A percentile compares a stretch with the other conserved stretches of the same genome.
Evolutionary conservation across 352 stramenopile genomes (phyloP).

Genomic region (Hyaloperonospora arabidopsidis): DNA sequence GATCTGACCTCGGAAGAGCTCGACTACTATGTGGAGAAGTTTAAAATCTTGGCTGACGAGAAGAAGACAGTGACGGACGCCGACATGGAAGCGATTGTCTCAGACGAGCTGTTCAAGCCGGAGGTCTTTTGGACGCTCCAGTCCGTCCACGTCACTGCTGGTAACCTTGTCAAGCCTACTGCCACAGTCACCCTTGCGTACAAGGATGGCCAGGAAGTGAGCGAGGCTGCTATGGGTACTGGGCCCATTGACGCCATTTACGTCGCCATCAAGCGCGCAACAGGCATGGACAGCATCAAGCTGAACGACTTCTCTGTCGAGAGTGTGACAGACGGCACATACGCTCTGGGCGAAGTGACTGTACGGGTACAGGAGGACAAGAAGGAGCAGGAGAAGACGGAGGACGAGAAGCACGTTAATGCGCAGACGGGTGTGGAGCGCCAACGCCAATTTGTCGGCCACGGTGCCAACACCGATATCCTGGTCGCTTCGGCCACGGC

Average conservation of each 20-base stretch:
- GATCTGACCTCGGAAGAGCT: conserved; percentile 80
- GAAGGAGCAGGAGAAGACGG: conserved; percentile 36
- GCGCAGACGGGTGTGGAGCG: conserved; percentile 75
- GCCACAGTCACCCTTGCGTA: conserved; percentile 84
- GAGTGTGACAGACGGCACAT: conserved; percentile 82
- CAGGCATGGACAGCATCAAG: conserved; percentile 69
- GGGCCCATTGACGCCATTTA: conserved; percentile 86
- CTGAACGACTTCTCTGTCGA: conserved; percentile 85
- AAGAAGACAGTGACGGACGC: conserved; percentile 90
- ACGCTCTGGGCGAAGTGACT: conserved; percentile 81
- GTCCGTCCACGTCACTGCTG: conserved; percentile 83
- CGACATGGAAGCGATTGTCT: conserved; percentile 87
- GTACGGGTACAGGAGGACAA: conserved; percentile 72
- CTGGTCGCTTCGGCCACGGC: conserved; percentile 81
- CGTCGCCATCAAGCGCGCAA: conserved; percentile 79
- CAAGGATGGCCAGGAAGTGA: conserved; percentile 86
- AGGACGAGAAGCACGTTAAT: conserved; percentile 72
- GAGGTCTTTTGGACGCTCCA: conserved; percentile 85
- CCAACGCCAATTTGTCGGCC: conserved; percentile 82
- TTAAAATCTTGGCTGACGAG: conserved; percentile 86
- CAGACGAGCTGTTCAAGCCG: conserved; percentile 86
- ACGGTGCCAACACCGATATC: conserved; percentile 87
- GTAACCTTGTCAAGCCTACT: conserved; percentile 86
- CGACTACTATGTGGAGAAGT: conserved; percentile 88
- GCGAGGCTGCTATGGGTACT: conserved; percentile 81